A percentile compares a stretch with the other conserved stretches of the same genome.
Conservation (phyloP, 257 asterid species). For the Solanum virginianum region DNA sequence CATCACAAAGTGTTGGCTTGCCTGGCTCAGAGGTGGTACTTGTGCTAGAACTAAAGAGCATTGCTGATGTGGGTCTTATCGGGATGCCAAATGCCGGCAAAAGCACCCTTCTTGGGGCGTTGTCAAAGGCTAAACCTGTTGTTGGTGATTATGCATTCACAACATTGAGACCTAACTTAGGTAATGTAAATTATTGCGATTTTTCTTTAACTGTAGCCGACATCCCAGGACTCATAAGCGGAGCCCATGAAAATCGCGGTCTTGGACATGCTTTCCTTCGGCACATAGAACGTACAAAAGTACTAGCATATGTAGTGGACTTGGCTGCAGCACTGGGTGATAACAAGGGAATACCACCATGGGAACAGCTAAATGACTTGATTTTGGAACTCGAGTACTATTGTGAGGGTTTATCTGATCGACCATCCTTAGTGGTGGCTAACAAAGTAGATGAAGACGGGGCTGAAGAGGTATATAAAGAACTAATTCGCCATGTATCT, state of each 20-base stretch:
- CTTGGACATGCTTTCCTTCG: constrained; percentile 92
- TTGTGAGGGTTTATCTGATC: constrained; percentile 45
- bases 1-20: constrained; percentile 21
- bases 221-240: constrained; percentile 79
- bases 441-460: constrained; percentile 82
- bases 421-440: constrained; percentile 73
- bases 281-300: constrained; percentile 81
- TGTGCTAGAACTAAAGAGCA: constrained; percentile 76
- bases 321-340: constrained; percentile 53
- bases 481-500: constrained; percentile 44
- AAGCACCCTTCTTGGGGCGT: constrained; percentile 89
- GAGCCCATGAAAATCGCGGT: constrained; percentile 87
- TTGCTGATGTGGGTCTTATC: constrained; percentile 91
- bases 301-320: constrained; percentile 79
- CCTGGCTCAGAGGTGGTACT: constrained; percentile 68
- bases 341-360: constrained; percentile 66
- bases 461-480: constrained; percentile 59
- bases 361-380: constrained; percentile 73
- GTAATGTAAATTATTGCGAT: constrained; percentile 58
- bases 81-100: constrained; percentile 97
- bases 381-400: constrained; percentile 69
- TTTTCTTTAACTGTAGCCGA: constrained; percentile 81
- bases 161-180: constrained; percentile 81
- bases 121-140: constrained; percentile 74
- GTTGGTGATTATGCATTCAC: constrained; percentile 96